Percentiles rank a stretch among this genome's conserved stretches.
Evolutionary conservation across 192 early-diverging fungal genomes (phyloP).

Genomic region (Linnemannia zychae): DNA sequence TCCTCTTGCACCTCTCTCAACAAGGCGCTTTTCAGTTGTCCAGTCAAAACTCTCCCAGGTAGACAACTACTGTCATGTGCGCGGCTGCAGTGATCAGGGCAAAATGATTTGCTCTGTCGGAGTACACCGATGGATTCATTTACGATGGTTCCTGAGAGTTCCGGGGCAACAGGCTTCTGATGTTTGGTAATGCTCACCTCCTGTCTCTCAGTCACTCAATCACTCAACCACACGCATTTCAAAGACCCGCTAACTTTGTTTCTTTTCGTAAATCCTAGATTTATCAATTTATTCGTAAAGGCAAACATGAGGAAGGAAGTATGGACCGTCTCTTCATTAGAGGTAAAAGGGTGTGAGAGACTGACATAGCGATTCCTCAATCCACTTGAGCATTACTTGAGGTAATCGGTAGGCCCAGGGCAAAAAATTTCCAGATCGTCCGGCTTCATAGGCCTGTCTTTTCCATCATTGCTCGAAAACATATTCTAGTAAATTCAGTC

Average conservation of each 20-base stretch:
- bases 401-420: slow-evolving; percentile 54
- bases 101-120: too few relatives aligned
- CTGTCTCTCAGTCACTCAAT: too few relatives aligned
- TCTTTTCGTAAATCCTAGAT: too few relatives aligned
- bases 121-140: too few relatives aligned
- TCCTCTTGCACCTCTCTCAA: background rate
- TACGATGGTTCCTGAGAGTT: too few relatives aligned
- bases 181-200: too few relatives aligned
- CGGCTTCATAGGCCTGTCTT: slow-evolving; percentile 42
- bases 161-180: too few relatives aligned
- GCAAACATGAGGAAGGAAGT: too few relatives aligned
- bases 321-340: background rate
- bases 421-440: slow-evolving; percentile 57
- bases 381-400: slow-evolving; percentile 18
- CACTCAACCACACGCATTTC: too few relatives aligned
- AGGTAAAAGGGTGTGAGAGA: background rate
- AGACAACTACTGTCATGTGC: background rate
- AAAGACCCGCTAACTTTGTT: too few relatives aligned
- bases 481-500: slow-evolving; percentile 48
- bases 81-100: too few relatives aligned
- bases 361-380: background rate
- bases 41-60: background rate
- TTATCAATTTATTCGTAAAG: too few relatives aligned
- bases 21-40: background rate
- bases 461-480: slow-evolving; percentile 56